Evolutionary conservation across 495 filamentous ascomycete species (phyloP).

Genomic region (Penicillium argentinense): DNA sequence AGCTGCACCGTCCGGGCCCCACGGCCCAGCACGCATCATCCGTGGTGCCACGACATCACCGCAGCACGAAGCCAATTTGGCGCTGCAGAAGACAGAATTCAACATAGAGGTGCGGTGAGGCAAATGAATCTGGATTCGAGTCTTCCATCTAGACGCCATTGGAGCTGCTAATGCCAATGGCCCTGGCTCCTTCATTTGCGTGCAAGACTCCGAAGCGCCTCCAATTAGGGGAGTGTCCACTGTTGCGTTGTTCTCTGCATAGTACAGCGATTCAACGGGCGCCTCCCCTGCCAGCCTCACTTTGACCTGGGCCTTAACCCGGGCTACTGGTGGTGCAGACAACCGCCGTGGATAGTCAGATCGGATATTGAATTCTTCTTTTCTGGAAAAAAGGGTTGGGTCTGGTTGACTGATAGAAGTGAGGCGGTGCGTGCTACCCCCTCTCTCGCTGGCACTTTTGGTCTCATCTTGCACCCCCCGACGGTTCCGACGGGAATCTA

Average conservation of each 20-base stretch:
- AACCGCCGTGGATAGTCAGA: conserved; percentile 2
- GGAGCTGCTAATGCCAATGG: too few relatives aligned
- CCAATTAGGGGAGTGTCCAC: too few relatives aligned
- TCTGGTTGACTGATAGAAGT: conserved; percentile 35
- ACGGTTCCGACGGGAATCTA: conserved; percentile 21
- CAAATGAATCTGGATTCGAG: background rate
- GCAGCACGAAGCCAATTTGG: conserved; percentile 29
- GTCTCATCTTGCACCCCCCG: conserved; percentile 11
- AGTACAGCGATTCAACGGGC: background rate
- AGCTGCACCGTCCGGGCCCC: conserved; percentile 22
- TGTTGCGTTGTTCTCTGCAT: conserved; percentile 3
- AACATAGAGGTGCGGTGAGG: conserved; percentile 16
- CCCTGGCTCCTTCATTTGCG: too few relatives aligned
- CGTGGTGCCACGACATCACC: conserved; percentile 46
- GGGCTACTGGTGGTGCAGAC: background rate
- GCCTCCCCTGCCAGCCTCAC: conserved; percentile 23
- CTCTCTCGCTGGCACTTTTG: conserved; percentile 7
- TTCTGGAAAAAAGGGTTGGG: conserved; percentile 38
- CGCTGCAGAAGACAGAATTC: too few relatives aligned
- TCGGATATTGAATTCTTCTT: conserved; percentile 3
- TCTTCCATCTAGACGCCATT: background rate
- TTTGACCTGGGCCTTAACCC: conserved; percentile 13
- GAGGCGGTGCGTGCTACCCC: conserved; percentile 31
- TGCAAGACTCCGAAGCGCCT: background rate
- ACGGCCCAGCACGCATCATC: conserved; percentile 11